phyloP scores from a whole-genome alignment of 1,139 yeast genomes.

The Scheffersomyces segobiensis region DNA sequence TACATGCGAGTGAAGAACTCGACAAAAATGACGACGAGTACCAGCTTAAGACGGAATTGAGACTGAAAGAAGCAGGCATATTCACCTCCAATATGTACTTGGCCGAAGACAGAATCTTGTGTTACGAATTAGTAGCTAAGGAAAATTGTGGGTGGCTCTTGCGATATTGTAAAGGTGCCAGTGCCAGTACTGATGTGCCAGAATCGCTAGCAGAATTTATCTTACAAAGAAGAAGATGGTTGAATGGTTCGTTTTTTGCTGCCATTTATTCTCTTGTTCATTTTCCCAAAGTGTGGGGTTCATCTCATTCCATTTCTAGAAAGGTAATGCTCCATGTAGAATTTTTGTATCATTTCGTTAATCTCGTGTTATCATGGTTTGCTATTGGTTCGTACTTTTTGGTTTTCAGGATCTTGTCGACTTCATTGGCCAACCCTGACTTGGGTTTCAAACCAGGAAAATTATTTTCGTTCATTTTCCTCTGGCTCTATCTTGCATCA shows the following conservation, averaged over 20 bases:
- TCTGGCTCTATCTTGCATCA: conserved; percentile 91
- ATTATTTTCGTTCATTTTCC: conserved; percentile 72
- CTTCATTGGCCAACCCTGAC: conserved; percentile 59
- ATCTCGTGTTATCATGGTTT: conserved; percentile 69
- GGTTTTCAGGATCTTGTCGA: conserved; percentile 76
- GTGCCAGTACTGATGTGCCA: conserved; percentile 53
- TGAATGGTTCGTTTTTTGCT: conserved; percentile 52
- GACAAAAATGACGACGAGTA: conserved; percentile 50
- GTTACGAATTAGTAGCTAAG: conserved; percentile 51
- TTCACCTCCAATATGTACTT: conserved; percentile 53
- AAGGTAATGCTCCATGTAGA: conserved; percentile 44
- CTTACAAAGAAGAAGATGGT: conserved; percentile 52
- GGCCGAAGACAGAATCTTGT: conserved; percentile 52
- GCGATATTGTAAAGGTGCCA: conserved; percentile 46
- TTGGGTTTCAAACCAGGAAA: conserved; percentile 68
- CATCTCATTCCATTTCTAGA: conserved; percentile 43
- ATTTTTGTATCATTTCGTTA: conserved; percentile 45
- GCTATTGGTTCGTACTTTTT: conserved; percentile 78
- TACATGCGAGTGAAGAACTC: conserved; percentile 46
- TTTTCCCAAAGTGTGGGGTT: conserved; percentile 44
- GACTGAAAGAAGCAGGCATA: conserved; percentile 49
- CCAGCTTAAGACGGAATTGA: conserved; percentile 35
- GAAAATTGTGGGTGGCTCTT: conserved; percentile 46
- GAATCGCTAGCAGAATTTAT: conserved; percentile 47
- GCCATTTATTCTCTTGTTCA: conserved; percentile 49